Evolutionary conservation across 768 basidiomycete species (phyloP).

Genomic region (Termitomyces titanicus): DNA sequence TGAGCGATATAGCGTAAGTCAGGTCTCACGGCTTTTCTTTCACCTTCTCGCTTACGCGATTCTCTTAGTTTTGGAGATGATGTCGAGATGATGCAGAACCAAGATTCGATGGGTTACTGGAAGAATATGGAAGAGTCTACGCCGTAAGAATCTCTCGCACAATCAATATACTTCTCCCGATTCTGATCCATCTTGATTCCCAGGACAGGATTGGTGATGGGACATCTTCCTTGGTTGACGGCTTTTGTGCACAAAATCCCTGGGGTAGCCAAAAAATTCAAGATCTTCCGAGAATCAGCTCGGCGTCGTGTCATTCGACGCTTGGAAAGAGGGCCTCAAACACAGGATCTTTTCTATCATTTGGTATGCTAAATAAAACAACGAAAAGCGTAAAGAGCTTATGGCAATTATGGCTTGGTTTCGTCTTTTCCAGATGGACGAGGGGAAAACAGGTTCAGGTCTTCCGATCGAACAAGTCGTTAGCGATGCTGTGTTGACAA

Average conservation of each 20-base stretch:
- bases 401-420: background rate
- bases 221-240: constrained; percentile 17
- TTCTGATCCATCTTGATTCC: background rate
- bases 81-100: constrained; percentile 11
- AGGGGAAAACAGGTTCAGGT: constrained; percentile 15
- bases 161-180: background rate
- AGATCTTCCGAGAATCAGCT: constrained; percentile 31
- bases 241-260: constrained; percentile 10
- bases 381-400: background rate
- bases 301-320: constrained; percentile 54
- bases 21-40: background rate
- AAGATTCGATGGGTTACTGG: constrained; percentile 11
- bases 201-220: constrained; percentile 14
- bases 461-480: constrained; percentile 17
- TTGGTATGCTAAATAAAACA: constrained; percentile 8
- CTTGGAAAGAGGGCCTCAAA: constrained; percentile 40
- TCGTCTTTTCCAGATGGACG: constrained; percentile 15
- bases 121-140: constrained; percentile 10
- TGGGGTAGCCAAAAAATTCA: constrained; percentile 10
- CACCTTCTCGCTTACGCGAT: background rate
- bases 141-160: constrained; percentile 1
- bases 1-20: constrained; percentile 36
- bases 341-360: constrained; percentile 20
- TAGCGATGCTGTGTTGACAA: constrained; percentile 15
- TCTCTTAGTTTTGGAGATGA: constrained; percentile 26